Evolutionary conservation across 768 basidiomycete genomes (phyloP).

Genomic region (Neoboletus magnificus): DNA sequence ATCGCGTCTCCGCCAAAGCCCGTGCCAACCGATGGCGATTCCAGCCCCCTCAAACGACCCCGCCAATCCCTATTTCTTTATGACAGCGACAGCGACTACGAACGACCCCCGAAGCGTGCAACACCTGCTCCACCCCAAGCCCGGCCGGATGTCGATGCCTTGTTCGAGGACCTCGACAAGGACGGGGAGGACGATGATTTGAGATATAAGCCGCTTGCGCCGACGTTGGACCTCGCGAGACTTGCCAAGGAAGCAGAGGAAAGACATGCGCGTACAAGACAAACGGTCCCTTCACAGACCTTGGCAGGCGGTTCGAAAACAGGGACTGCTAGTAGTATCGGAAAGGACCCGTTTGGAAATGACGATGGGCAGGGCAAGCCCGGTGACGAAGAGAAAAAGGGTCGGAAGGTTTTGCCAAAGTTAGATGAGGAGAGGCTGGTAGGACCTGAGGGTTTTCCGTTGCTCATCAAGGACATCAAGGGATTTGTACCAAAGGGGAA

Average conservation of each 20-base stretch:
- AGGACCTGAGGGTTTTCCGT: constrained; percentile 73
- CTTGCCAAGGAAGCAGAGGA: constrained; percentile 55
- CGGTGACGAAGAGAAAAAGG: constrained; percentile 28
- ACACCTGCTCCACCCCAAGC: constrained; percentile 14
- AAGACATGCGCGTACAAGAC: constrained; percentile 34
- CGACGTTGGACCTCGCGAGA: constrained; percentile 50
- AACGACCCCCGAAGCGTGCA: constrained; percentile 26
- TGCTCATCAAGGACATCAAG: constrained; percentile 72
- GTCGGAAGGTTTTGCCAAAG: constrained; percentile 41
- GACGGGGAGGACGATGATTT: constrained; percentile 45
- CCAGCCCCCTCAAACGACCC: constrained; percentile 30
- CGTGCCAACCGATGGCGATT: constrained; percentile 15
- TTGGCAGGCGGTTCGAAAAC: constrained; percentile 46
- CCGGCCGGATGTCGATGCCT: constrained; percentile 36
- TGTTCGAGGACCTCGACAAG: constrained; percentile 48
- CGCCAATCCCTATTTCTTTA: constrained; percentile 54
- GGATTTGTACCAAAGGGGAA: constrained; percentile 82
- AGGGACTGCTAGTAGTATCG: constrained; percentile 16
- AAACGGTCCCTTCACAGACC: constrained; percentile 40
- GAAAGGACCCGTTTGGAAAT: constrained; percentile 1
- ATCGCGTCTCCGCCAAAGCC: constrained; percentile 26
- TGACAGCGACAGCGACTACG: constrained; percentile 44
- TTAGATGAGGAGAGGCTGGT: constrained; percentile 77
- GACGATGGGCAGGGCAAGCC: constrained; percentile 9
- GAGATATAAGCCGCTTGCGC: constrained; percentile 45